A percentile compares a stretch with the other conserved stretches of the same genome.
Evolutionary conservation across 2,329 filamentous ascomycete genomes (phyloP).

Genomic region (Coniosporium tulheliwenetii): DNA sequence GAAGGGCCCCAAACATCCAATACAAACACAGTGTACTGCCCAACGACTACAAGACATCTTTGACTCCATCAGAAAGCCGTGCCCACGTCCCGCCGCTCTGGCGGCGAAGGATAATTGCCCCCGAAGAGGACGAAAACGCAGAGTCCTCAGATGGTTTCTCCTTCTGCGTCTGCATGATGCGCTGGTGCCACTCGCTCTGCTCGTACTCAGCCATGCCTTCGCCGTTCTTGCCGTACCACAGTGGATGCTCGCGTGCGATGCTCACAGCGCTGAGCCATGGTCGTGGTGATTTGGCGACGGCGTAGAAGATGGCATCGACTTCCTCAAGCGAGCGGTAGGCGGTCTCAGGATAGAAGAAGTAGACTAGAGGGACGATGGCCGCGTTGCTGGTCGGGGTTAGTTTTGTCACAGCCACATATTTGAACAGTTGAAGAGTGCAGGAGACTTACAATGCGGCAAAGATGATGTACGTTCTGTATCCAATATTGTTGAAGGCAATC

Average conservation of each 20-base stretch:
- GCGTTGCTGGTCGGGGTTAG: constrained; percentile 24
- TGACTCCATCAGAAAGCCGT: too few species aligned
- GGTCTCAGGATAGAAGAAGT: constrained; percentile 48
- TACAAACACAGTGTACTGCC: too few species aligned
- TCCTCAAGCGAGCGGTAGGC: constrained; percentile 44
- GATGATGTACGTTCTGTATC: constrained; percentile 19
- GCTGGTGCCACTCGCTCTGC: constrained; percentile 15
- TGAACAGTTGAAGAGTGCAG: background rate
- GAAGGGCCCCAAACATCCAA: too few species aligned
- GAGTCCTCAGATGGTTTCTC: too few species aligned
- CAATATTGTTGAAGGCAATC: constrained; percentile 10
- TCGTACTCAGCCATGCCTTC: constrained; percentile 36
- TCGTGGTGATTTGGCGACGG: constrained; percentile 24
- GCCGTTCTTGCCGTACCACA: constrained; percentile 41
- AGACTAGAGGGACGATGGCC: constrained; percentile 38
- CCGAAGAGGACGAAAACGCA: too few species aligned
- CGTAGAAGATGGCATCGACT: constrained; percentile 50
- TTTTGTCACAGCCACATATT: background rate
- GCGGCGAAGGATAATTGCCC: too few species aligned
- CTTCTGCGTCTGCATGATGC: background rate
- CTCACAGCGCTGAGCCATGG: constrained; percentile 33
- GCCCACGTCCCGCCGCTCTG: too few species aligned
- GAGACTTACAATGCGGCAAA: constrained; percentile 19
- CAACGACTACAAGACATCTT: too few species aligned
- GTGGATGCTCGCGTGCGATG: constrained; percentile 34